phyloP scores from a whole-genome alignment of 441 rosid species.

The Euphorbia corollata region DNA sequence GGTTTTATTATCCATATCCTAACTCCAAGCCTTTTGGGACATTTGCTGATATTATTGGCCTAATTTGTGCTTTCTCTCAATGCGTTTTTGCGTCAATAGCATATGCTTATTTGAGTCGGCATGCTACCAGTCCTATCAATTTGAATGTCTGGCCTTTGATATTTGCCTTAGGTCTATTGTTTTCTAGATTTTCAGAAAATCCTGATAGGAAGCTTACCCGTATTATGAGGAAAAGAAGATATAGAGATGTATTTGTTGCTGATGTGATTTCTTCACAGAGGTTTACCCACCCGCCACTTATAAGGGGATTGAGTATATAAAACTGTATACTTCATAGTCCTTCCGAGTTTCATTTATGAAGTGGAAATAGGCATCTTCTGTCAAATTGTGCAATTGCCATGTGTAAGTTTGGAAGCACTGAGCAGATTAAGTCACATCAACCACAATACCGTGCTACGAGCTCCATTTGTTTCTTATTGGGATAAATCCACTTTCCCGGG shows the following conservation, averaged over 20 bases:
- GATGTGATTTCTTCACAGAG: background rate
- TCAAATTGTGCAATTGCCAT: background rate
- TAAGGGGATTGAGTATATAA: conserved; percentile 6
- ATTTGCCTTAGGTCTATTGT: conserved; percentile 8
- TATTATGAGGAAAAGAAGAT: background rate
- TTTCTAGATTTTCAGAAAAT: conserved; percentile 2
- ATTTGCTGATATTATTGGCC: background rate
- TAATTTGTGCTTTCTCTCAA: background rate
- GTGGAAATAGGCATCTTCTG: background rate
- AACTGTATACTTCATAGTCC: background rate
- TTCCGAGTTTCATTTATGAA: background rate
- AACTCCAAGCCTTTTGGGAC: conserved; percentile 6
- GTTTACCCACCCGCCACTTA: background rate
- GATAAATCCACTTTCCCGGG: too few species aligned
- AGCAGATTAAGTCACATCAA: too few species aligned
- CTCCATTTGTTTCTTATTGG: too few species aligned
- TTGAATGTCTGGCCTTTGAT: conserved; percentile 4
- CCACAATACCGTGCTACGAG: too few species aligned
- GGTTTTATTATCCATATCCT: conserved; percentile 12
- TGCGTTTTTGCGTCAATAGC: background rate
- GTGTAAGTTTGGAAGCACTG: conserved; percentile 35
- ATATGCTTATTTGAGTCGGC: background rate
- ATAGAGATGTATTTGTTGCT: background rate
- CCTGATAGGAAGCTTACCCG: background rate
- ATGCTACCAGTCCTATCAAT: conserved; percentile 2